Evolutionary conservation across 768 basidiomycete genomes (phyloP).

Genomic region (Termitomyces sp.): DNA sequence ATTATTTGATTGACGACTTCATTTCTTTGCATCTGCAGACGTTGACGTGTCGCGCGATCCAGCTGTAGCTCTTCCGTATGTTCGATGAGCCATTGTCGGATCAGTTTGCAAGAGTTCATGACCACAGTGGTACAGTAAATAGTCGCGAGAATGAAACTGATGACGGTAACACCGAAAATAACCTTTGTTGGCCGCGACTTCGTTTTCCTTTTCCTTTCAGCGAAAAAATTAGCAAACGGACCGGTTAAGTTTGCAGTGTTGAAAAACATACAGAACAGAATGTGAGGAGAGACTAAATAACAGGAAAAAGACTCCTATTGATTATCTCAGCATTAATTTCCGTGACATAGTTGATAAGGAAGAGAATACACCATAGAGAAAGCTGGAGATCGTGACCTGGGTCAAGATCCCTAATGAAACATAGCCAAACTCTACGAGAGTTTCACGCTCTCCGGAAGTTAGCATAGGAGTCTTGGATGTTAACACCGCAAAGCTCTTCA

Average conservation of each 20-base stretch:
- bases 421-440: conserved; percentile 1
- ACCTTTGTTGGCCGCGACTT: background rate
- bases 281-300: background rate
- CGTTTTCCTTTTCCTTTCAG: background rate
- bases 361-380: background rate
- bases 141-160: conserved; percentile 3
- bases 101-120: background rate
- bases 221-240: background rate
- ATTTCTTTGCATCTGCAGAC: conserved; percentile 1
- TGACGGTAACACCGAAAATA: background rate
- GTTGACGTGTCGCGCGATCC: background rate
- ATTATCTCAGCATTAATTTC: background rate
- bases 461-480: background rate
- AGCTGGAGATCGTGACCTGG: background rate
- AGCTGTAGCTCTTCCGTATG: background rate
- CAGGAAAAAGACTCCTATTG: background rate
- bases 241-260: background rate
- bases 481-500: background rate
- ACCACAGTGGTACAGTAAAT: conserved; percentile 1
- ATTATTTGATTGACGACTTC: background rate
- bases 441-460: background rate
- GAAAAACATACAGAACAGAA: background rate
- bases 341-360: background rate
- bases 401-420: background rate
- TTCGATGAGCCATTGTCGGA: background rate